These are phyloP conservation scores for Trichophyton benhamiae DNA, from an alignment of 2,329 filamentous ascomycete species.

Conservation along the genomic window DNA sequence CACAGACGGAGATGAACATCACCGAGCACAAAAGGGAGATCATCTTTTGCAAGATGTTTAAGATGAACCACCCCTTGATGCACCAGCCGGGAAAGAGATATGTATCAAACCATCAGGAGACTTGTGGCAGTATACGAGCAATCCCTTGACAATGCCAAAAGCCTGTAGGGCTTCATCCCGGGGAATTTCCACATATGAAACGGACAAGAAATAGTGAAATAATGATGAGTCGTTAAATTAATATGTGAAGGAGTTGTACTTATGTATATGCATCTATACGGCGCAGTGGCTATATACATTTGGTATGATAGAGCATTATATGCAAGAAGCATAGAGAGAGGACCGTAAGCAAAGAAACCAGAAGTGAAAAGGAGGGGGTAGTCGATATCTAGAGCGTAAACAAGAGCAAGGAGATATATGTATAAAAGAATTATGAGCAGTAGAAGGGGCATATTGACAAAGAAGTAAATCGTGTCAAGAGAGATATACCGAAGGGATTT, in stretches of 20 bases:
- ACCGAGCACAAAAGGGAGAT: background rate
- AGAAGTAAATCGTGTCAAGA: background rate
- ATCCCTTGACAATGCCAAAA: background rate
- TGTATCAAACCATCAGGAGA: background rate
- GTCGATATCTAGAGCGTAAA: background rate
- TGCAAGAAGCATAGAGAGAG: background rate
- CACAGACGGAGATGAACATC: background rate
- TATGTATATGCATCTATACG: background rate
- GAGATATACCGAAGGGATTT: background rate
- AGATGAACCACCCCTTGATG: background rate
- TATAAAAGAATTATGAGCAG: background rate
- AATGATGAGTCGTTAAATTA: background rate
- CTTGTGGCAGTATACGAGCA: background rate
- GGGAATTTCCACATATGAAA: background rate
- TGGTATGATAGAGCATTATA: background rate
- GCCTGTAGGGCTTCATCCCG: background rate
- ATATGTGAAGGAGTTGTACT: background rate
- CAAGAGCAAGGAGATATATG: background rate
- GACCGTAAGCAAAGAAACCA: background rate
- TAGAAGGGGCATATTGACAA: background rate
- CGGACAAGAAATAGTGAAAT: background rate
- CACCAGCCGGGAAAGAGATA: background rate
- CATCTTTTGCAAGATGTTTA: background rate
- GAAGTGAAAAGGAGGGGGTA: background rate
- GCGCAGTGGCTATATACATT: background rate